Percentiles rank a stretch among this genome's conserved stretches.
phyloP scores from a whole-genome alignment of 1,284 basidiomycete genomes.

The Sparassis latifolia region DNA sequence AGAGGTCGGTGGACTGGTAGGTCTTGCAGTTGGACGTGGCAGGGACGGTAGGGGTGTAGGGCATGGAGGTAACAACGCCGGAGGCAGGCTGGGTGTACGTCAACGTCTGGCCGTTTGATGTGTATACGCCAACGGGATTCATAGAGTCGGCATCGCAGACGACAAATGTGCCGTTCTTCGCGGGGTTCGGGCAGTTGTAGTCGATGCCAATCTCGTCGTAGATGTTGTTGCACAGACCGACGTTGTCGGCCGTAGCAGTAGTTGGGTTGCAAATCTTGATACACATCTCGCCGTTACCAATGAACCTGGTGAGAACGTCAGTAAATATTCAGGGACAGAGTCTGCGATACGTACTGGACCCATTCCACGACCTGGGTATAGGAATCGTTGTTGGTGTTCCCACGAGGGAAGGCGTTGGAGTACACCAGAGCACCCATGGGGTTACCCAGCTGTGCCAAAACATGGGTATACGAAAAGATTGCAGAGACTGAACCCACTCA shows the following conservation, averaged over 20 bases:
- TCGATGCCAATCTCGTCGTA: constrained; percentile 43
- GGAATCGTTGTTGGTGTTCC: constrained; percentile 27
- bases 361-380: constrained; percentile 37
- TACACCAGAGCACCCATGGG: constrained; percentile 48
- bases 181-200: constrained; percentile 42
- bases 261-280: constrained; percentile 47
- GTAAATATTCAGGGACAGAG: neutral
- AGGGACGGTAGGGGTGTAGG: constrained; percentile 56
- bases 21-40: constrained; percentile 58
- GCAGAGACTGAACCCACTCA: constrained; percentile 12
- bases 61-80: constrained; percentile 53
- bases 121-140: constrained; percentile 52
- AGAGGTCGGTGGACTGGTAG: constrained; percentile 49
- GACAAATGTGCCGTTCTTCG: constrained; percentile 34
- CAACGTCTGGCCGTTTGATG: constrained; percentile 33
- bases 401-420: constrained; percentile 36
- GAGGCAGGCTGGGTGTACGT: constrained; percentile 57
- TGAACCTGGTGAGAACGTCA: constrained; percentile 30
- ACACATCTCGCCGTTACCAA: constrained; percentile 42
- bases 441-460: constrained; percentile 35
- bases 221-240: constrained; percentile 38
- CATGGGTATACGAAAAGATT: neutral
- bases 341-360: constrained; percentile 30
- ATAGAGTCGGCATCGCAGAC: constrained; percentile 55
- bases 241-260: constrained; percentile 28